A percentile compares a stretch with the other conserved stretches of the same genome.
Conservation (phyloP, 169 alveolate genomes). For the Eimeria brunetti region DNA sequence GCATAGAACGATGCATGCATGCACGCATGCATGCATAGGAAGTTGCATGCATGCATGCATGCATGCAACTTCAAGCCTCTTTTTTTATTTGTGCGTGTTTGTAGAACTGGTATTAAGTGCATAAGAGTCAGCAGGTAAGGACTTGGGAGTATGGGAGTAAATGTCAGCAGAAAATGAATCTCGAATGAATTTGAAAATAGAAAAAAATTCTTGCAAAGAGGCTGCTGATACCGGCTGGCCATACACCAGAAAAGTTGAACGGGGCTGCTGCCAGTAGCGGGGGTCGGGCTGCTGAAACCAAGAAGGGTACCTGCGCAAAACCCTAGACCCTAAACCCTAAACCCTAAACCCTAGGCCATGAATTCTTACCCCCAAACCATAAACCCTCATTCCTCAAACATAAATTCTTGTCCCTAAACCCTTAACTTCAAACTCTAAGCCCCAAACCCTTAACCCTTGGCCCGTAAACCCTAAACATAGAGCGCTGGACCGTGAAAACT, state of each 20-base stretch:
- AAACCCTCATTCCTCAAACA: no score
- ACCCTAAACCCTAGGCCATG: neutral
- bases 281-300: slow-evolving; percentile 63
- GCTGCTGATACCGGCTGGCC: slow-evolving; percentile 32
- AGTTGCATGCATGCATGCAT: no score
- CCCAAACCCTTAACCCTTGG: no score
- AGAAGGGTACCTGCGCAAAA: slow-evolving; percentile 48
- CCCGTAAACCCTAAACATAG: neutral
- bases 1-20: no score
- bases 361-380: neutral
- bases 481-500: no score
- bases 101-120: neutral
- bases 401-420: no score
- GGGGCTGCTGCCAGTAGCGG: slow-evolving; percentile 53
- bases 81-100: no score
- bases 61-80: no score
- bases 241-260: slow-evolving; percentile 10
- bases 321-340: neutral
- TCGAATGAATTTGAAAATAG: neutral
- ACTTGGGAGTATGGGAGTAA: no score
- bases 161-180: slow-evolving; percentile 18
- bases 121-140: no score
- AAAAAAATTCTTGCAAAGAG: slow-evolving; percentile 14
- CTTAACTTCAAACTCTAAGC: neutral
- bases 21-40: no score